Conservation (phyloP, 2,329 filamentous ascomycete genomes). For the Thielaviopsis musarum region DNA sequence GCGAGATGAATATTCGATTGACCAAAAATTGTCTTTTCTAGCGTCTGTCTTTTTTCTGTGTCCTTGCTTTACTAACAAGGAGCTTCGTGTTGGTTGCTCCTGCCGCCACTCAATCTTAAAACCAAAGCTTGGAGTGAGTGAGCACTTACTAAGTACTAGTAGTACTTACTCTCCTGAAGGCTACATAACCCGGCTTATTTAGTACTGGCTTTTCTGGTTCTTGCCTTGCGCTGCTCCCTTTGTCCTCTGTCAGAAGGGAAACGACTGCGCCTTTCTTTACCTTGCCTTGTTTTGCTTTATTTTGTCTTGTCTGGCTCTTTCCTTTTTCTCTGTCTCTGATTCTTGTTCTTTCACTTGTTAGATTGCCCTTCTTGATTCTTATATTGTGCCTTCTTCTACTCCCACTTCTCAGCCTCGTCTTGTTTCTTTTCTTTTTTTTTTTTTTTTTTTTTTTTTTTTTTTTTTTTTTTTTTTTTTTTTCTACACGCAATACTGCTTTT, state of each 20-base stretch:
- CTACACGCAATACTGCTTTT: no score
- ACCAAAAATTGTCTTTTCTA: no score
- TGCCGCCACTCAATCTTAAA: no score
- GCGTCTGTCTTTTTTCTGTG: no score
- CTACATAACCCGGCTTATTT: background rate
- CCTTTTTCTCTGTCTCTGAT: background rate
- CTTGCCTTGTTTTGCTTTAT: background rate
- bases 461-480: background rate
- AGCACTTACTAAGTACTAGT: no score
- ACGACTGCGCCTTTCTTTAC: background rate
- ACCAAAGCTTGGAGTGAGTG: no score
- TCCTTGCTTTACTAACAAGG: no score
- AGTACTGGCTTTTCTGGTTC: background rate
- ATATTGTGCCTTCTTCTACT: background rate
- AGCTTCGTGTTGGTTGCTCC: no score
- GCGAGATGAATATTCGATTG: no score
- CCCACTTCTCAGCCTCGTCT: background rate
- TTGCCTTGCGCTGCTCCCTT: background rate
- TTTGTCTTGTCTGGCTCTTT: background rate
- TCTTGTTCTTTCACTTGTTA: background rate
- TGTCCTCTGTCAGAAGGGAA: no score
- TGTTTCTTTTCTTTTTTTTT: background rate
- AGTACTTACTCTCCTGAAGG: background rate
- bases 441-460: background rate
- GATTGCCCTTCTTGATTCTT: background rate